Base-by-base conservation (phyloP, 2,329 filamentous ascomycete species). In the Diaporthe amygdali region DNA sequence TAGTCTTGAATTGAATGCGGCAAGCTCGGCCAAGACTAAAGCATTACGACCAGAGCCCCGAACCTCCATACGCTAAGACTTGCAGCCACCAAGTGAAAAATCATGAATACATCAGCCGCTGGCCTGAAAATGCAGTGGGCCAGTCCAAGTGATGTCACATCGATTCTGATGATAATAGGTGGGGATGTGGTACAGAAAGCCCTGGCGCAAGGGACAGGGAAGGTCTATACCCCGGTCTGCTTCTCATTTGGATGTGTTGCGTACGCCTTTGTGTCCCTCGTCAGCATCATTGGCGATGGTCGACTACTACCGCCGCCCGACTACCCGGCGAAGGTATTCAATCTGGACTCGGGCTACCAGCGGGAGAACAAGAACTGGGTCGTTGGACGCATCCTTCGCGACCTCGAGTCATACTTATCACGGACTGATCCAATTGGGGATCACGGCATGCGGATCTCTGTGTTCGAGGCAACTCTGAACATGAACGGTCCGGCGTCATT, bases 231-330 rank as follows among this genome's bases (percentile, higher is more conserved):
- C 0, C 74, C 76, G 1, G 76, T 76, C 5, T 75, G 72, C 55
- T 77, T 78, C 30, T 76, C 74, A 0, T 77, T 78, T 41, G 75
- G 76, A 1, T 77, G 75, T 66, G 74, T 76, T 1, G 68, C 74
- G 0, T 77, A 77, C 51, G 70, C 74, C n/a, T 72, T 76, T 25
- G 67, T 68, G 12, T 68, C 71, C 0, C 54, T 76, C 20, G 52
- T 73, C 10, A 39, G 25, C 22, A 51, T 74, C 22, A 66, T 77
- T 32, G 75, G 76, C 12, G 72, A 76, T 10, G 73, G 72, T 15
- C 66, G 72, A 17, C 54, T 76, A 2, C 66, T 77, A 2, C 72
- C 75, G 2, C 56, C 52, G 0, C 69, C 75, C 0, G 74, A 76
- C 41, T 74, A 71, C 54, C 34, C 74, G 2, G 70, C 66, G 37